Evolutionary conservation across 148 eudicot genomes (phyloP).

Genomic region (Dysphania ambrosioides): DNA sequence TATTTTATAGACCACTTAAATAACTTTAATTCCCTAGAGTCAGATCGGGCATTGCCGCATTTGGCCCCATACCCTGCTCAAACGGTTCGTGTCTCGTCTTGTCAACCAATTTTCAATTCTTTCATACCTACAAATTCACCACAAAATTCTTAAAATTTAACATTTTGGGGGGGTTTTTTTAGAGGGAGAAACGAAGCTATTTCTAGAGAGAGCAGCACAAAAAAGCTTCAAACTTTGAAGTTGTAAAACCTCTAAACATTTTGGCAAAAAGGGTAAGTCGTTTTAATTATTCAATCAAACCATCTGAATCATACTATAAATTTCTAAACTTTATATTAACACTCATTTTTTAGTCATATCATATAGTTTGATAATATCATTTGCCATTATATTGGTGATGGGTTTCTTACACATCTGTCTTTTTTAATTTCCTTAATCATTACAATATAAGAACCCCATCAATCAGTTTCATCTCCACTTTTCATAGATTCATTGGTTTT

Average conservation of each 20-base stretch:
- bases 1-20: slow-evolving; percentile 1
- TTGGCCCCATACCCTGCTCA: slow-evolving; percentile 46
- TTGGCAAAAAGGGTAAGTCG: slow-evolving; percentile 33
- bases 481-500: no score
- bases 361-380: slow-evolving; percentile 9
- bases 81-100: slow-evolving; percentile 37
- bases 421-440: slow-evolving; percentile 34
- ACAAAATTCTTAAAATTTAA: not conserved
- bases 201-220: not conserved
- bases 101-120: slow-evolving; percentile 29
- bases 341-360: not conserved
- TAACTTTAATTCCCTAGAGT: slow-evolving; percentile 21
- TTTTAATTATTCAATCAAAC: slow-evolving; percentile 13
- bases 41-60: slow-evolving; percentile 23
- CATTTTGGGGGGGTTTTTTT: not conserved
- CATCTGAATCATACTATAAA: slow-evolving; percentile 9
- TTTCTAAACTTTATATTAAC: not conserved
- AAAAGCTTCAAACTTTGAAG: not conserved
- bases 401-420: slow-evolving; percentile 41
- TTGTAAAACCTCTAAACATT: slow-evolving; percentile 15
- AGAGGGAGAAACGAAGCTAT: slow-evolving; percentile 17
- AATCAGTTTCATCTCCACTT: no score
- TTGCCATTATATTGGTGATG: slow-evolving; percentile 28
- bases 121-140: not conserved
- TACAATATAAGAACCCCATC: slow-evolving; percentile 23